Base-by-base conservation (phyloP, 768 basidiomycete species). In the Calocera cornea region DNA sequence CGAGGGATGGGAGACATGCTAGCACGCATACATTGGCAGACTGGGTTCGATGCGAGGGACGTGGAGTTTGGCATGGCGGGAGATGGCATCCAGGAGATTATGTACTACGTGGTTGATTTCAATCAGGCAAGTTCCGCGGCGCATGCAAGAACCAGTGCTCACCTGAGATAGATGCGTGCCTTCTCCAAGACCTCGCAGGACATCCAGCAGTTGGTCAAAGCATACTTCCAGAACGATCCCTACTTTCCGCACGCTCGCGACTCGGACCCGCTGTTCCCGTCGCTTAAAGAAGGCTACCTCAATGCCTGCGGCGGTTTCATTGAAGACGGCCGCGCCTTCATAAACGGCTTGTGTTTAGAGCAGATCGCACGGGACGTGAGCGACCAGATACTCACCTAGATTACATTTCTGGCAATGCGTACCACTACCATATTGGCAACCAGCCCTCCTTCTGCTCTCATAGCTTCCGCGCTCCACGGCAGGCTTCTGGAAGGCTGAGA, bases 1-100 rank as follows among this genome's bases (percentile, higher is more conserved):
- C 29, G 64, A 12, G 77, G 76, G 16, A 77, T 77, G 75, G 76
- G 74, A 24, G 72, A 76, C 67, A 75, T 74, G 73, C 64, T 77
- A 7, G 73, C 71, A 16, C 70, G 68, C 27, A 40, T 77, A 27
- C 75, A 77, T 68, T 75, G 72, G 70, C 68, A 22, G 40, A 64
- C 41, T n/a, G 74, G 73, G 12, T 72, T 68, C 64, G 76, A 77
- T 72, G 76, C 70, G 54, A 72, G 75, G 11, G 76, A 77, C 67
- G 69, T 77, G 34, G 76, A 76, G 70, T 77, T 76, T 65, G 71
- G 75, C 10, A 54, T 77, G 66, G 74, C 72, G 16, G 76, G 76
- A 27, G 68, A 24, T 5, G 49, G 47, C n/a, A 71, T 68, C 65
- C 68, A 69, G 65, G 70, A 69, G 19, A 64, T 72, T 17, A 33